Base-by-base conservation (phyloP, 345 rosid genomes). In the Citrus medica region DNA sequence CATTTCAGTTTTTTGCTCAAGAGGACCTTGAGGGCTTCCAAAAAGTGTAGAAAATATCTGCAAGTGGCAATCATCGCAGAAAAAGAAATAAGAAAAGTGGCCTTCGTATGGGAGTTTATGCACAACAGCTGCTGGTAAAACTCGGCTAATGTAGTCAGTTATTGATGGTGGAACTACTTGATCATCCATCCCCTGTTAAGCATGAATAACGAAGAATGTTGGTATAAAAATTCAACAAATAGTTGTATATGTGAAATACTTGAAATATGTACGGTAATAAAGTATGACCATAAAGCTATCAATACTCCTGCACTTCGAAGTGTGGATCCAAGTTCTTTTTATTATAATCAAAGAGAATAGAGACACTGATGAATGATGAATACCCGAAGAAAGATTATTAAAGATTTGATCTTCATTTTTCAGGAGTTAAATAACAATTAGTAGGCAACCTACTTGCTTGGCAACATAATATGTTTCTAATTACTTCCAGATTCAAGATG, bases 1-100 rank as follows among this genome's bases (percentile, higher is more conserved):
- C 73, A 14, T 82, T 68, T 82, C 85, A n/a, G 21, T 85, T 25
- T 27, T 42, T 79, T 76, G 37, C 64, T 87, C 85, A 32, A 90
- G 60, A 33, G 91, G 89, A 3, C 93, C 99, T 68, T 79, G 83
- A 14, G 98, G 90, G 33, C 82, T 83, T 83, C 94, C 97, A 56
- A 91, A 93, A 48, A 95, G 86, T 33, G 92, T 67, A 14, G 92
- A 90, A 83, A 95, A 84, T 40, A 95, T 85, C 74, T 85, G 87
- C 62, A 91, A 78, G 76, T 95, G 99, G 80, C 99, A 95, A 55
- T 88, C 92, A 28, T 92, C 91, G 21, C 98, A 95, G 81, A 93
- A 84, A 77, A 79, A 92, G 82, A 91, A 91, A 83, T 82, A 93
- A 4, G 99, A 95, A 75, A 89, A 92, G 78, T 95, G 99, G 53